These are phyloP conservation scores for Sistotremastrum suecicum DNA, from an alignment of 768 basidiomycete genomes.

Conservation along the genomic window DNA sequence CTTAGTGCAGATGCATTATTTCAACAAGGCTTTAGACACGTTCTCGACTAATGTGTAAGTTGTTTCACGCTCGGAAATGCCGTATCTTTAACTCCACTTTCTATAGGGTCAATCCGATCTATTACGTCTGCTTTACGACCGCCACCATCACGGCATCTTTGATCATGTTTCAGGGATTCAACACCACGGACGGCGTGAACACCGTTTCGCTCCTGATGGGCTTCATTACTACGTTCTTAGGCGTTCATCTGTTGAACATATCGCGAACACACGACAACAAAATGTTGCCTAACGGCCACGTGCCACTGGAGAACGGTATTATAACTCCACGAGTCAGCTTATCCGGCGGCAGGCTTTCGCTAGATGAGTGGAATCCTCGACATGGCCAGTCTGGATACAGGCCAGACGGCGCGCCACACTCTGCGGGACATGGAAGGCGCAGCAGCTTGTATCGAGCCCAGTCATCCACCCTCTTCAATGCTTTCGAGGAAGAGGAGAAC, in stretches of 20 bases:
- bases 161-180: constrained; percentile 95
- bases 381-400: constrained; percentile 16
- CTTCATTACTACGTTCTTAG: constrained; percentile 87
- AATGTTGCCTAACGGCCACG: constrained; percentile 18
- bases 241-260: constrained; percentile 87
- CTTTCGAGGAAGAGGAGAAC: constrained; percentile 49
- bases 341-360: constrained; percentile 55
- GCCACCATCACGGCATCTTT: constrained; percentile 88
- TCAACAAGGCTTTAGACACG: constrained; percentile 94
- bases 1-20: constrained; percentile 87
- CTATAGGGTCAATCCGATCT: constrained; percentile 81
- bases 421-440: constrained; percentile 45
- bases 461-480: constrained; percentile 53
- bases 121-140: constrained; percentile 93
- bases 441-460: constrained; percentile 54
- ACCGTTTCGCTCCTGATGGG: constrained; percentile 81
- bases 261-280: constrained; percentile 41
- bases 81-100: not conserved
- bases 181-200: constrained; percentile 70
- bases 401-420: constrained; percentile 19
- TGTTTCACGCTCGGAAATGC: not conserved
- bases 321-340: constrained; percentile 72
- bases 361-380: constrained; percentile 58
- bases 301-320: constrained; percentile 48
- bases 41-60: constrained; percentile 52